phyloP scores from a whole-genome alignment of 2,329 filamentous ascomycete species.

The Aspergillus intermedius region DNA sequence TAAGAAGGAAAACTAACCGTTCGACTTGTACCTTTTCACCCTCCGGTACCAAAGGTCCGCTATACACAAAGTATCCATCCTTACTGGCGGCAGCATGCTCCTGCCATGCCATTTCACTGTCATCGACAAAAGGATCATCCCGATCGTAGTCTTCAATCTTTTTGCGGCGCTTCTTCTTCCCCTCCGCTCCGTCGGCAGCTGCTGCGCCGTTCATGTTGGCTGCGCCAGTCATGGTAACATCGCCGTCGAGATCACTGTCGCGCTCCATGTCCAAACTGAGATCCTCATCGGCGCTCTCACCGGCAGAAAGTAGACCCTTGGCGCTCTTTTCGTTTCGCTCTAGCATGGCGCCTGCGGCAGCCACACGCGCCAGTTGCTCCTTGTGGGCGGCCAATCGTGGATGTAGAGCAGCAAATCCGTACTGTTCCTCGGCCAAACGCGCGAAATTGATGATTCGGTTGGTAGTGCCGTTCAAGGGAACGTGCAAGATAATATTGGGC shows the following conservation, averaged over 20 bases:
- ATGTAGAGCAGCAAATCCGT: constrained; percentile 90
- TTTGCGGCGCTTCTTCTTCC: constrained; percentile 67
- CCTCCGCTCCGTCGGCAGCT: constrained; percentile 48
- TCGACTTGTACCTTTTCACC: constrained; percentile 68
- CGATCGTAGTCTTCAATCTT: constrained; percentile 63
- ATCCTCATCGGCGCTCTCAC: constrained; percentile 71
- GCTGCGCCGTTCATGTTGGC: constrained; percentile 54
- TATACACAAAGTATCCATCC: constrained; percentile 97
- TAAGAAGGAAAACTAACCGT: constrained; percentile 40
- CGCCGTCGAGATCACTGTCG: constrained; percentile 49
- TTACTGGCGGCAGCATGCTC: constrained; percentile 89
- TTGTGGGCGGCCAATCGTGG: constrained; percentile 83
- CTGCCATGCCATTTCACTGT: constrained; percentile 92
- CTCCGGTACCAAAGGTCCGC: constrained; percentile 80
- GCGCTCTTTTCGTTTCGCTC: constrained; percentile 65
- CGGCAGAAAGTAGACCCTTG: constrained; percentile 55
- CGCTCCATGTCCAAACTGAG: constrained; percentile 87
- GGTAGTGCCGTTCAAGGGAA: constrained; percentile 71
- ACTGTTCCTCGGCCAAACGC: constrained; percentile 84
- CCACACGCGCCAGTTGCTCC: constrained; percentile 79
- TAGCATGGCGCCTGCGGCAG: constrained; percentile 76
- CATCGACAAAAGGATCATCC: constrained; percentile 69
- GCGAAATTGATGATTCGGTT: constrained; percentile 96
- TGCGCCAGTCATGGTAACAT: constrained; percentile 35
- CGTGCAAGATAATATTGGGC: constrained; percentile 76